Percentiles rank a stretch among this genome's conserved stretches.
These are phyloP conservation scores for Colletotrichum scovillei DNA, from an alignment of 2,329 filamentous ascomycete species.

Conservation along the genomic window DNA sequence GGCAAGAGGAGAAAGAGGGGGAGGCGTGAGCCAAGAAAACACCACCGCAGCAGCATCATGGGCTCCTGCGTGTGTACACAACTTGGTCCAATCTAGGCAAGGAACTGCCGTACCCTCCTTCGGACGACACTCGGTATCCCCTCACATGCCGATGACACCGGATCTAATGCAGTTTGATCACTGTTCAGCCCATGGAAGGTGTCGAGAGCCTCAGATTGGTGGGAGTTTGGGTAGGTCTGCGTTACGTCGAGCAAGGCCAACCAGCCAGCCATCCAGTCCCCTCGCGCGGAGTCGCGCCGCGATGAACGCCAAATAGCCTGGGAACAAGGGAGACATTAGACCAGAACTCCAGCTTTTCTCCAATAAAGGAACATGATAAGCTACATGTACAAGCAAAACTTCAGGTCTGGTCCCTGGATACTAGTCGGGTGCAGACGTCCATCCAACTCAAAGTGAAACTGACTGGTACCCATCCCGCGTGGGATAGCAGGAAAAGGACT, in stretches of 20 bases:
- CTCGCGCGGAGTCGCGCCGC: conserved; percentile 22
- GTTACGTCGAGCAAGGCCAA: conserved; percentile 5
- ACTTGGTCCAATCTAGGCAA: background rate
- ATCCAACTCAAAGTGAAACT: conserved; percentile 21
- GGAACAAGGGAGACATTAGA: background rate
- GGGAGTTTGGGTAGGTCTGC: conserved; percentile 6
- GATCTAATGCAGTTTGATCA: conserved; percentile 32
- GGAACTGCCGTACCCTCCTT: conserved; percentile 27
- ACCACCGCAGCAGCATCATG: background rate
- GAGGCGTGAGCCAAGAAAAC: conserved; percentile 19
- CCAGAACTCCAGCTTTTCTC: conserved; percentile 1
- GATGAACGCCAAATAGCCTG: background rate
- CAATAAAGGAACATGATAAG: background rate
- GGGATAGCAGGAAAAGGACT: background rate
- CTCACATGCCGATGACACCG: conserved; percentile 19
- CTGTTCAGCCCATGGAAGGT: background rate
- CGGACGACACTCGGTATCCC: conserved; percentile 31
- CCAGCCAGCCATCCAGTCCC: background rate
- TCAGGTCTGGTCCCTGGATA: background rate
- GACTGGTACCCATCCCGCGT: background rate
- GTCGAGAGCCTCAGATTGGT: conserved; percentile 10
- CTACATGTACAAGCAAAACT: background rate
- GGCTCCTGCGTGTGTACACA: background rate
- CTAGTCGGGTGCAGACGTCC: background rate
- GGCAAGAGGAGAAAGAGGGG: background rate